phyloP scores from a whole-genome alignment of 2,329 filamentous ascomycete species.

The Fusarium floridanum region DNA sequence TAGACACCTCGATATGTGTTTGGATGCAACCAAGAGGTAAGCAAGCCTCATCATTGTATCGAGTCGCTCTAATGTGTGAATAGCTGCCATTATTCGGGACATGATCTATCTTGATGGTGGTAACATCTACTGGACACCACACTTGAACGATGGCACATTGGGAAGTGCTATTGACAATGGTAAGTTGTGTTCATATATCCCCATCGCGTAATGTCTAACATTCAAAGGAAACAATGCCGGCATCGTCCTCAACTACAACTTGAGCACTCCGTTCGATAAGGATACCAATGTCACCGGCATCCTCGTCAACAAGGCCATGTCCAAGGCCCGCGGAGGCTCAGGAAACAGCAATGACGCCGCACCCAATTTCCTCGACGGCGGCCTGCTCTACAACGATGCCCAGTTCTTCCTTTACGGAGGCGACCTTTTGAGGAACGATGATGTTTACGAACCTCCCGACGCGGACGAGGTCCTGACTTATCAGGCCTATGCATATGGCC shows the following conservation, averaged over 20 bases:
- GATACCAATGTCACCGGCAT: slow-evolving; percentile 65
- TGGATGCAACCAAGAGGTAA: slow-evolving; percentile 65
- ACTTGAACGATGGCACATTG: slow-evolving; percentile 59
- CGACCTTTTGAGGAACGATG: slow-evolving; percentile 53
- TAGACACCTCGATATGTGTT: slow-evolving; percentile 70
- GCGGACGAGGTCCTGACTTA: slow-evolving; percentile 63
- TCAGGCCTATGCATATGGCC: slow-evolving; percentile 65
- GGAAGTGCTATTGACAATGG: slow-evolving; percentile 53
- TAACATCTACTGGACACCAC: slow-evolving; percentile 64
- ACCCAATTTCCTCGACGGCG: slow-evolving; percentile 72
- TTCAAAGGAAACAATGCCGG: slow-evolving; percentile 65
- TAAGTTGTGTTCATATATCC: slow-evolving; percentile 49
- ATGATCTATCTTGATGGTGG: slow-evolving; percentile 77
- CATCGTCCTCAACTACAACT: slow-evolving; percentile 68
- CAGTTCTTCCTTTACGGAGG: slow-evolving; percentile 77
- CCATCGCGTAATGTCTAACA: slow-evolving; percentile 3
- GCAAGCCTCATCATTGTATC: not conserved
- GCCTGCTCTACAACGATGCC: slow-evolving; percentile 73
- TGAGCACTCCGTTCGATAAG: slow-evolving; percentile 68
- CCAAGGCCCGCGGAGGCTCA: slow-evolving; percentile 60
- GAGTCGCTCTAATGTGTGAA: slow-evolving; percentile 36
- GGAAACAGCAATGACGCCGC: slow-evolving; percentile 66
- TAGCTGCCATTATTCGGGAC: slow-evolving; percentile 71
- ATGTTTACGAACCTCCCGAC: slow-evolving; percentile 54
- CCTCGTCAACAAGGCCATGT: slow-evolving; percentile 57